Conservation (phyloP, 306 rosid species). For the Prunus padus region DNA sequence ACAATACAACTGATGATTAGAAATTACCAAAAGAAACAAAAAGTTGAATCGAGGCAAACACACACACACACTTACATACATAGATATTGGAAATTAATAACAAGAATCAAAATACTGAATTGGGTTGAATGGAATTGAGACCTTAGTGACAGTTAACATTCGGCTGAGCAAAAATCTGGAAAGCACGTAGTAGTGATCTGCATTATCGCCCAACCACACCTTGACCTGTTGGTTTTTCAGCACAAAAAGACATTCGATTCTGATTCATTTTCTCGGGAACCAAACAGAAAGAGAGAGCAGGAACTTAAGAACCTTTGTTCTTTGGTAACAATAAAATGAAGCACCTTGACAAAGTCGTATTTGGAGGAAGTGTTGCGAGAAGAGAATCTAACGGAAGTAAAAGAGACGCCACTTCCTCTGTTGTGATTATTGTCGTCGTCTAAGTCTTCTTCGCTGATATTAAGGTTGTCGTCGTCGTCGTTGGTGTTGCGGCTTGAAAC, state of each 20-base stretch:
- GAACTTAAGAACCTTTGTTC: background rate
- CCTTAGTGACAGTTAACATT: constrained; percentile 95
- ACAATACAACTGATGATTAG: background rate
- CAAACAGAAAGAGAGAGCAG: constrained; percentile 13
- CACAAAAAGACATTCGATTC: constrained; percentile 5
- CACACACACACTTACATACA: too few species aligned
- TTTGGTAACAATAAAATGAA: background rate
- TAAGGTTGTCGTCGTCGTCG: background rate
- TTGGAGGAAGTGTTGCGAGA: constrained; percentile 88
- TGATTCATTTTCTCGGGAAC: background rate
- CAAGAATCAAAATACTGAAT: background rate
- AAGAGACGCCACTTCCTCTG: constrained; percentile 16
- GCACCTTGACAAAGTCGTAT: constrained; percentile 91
- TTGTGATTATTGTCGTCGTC: constrained; percentile 23
- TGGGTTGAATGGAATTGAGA: constrained; percentile 16
- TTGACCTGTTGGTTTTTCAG: constrained; percentile 51
- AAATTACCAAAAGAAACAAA: background rate
- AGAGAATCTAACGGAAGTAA: constrained; percentile 53
- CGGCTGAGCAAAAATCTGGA: constrained; percentile 90
- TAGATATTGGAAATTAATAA: background rate
- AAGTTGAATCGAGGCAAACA: too few species aligned
- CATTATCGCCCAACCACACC: constrained; percentile 98
- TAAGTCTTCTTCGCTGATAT: constrained; percentile 43
- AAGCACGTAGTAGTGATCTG: constrained; percentile 91
- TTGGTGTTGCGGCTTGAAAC: constrained; percentile 20